A percentile compares a stretch with the other conserved stretches of the same genome.
phyloP scores from a whole-genome alignment of 1,284 basidiomycete genomes.

The Ceratobasidium sp. region DNA sequence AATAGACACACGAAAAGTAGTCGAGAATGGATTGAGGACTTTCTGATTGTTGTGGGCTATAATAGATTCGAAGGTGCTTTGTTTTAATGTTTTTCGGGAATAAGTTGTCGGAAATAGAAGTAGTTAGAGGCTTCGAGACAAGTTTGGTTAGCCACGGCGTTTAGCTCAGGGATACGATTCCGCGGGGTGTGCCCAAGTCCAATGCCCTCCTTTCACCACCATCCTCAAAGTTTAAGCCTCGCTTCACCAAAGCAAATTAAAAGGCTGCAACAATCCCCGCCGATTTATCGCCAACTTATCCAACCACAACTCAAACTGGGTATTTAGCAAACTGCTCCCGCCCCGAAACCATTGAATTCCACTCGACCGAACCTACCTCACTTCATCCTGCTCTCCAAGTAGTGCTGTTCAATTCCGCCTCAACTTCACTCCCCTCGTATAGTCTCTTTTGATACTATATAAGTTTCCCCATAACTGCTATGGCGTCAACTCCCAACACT shows the following conservation, averaged over 20 bases:
- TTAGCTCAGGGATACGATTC: conserved; percentile 45
- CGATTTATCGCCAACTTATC: background rate
- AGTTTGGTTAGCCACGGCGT: conserved; percentile 41
- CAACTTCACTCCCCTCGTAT: background rate
- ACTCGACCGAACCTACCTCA: background rate
- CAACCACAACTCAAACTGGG: background rate
- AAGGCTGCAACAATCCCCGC: conserved; percentile 6
- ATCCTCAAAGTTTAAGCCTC: conserved; percentile 30
- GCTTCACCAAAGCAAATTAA: conserved; percentile 13
- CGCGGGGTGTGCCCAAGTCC: conserved; percentile 28
- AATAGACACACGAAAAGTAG: background rate
- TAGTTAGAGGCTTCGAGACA: background rate
- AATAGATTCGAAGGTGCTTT: conserved; percentile 31
- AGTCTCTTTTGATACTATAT: background rate
- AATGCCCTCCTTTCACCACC: conserved; percentile 40
- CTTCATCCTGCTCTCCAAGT: background rate
- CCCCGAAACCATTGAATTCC: background rate
- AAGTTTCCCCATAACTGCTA: conserved; percentile 47
- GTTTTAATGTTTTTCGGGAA: background rate
- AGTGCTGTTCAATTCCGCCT: background rate
- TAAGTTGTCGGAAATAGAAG: background rate
- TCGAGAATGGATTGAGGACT: conserved; percentile 36
- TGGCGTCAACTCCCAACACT: conserved; percentile 58
- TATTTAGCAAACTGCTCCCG: background rate
- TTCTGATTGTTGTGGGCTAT: conserved; percentile 31